Conservation (phyloP, 371 early-diverging fungal genomes). For the Capillidium heterosporum region DNA sequence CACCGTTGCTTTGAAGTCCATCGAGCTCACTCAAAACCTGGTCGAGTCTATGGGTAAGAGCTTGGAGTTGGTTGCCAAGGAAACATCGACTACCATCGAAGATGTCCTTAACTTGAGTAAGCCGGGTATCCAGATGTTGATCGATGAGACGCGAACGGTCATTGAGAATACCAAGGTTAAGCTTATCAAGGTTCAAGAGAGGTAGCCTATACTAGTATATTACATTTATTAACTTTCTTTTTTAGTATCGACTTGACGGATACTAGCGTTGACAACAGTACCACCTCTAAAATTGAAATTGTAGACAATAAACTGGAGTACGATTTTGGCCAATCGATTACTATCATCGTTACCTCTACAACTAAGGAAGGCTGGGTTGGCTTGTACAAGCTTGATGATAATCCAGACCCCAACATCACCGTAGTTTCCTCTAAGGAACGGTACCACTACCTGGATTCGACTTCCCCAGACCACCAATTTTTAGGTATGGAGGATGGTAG, state of each 20-base stretch:
- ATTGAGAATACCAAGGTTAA: neutral
- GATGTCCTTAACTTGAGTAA: neutral
- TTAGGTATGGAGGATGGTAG: neutral
- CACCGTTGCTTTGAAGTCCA: slow-evolving; percentile 18
- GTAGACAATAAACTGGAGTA: slow-evolving; percentile 40
- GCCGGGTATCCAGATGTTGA: neutral
- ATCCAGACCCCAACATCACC: slow-evolving; percentile 50
- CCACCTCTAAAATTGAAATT: slow-evolving; percentile 1
- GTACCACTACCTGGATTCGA: slow-evolving; percentile 22
- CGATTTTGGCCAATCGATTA: slow-evolving; percentile 43
- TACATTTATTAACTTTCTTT: neutral
- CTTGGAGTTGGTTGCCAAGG: neutral
- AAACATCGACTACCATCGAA: neutral
- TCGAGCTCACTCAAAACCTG: slow-evolving; percentile 14
- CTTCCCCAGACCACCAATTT: neutral
- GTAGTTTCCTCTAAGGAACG: slow-evolving; percentile 48
- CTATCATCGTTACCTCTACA: slow-evolving; percentile 48
- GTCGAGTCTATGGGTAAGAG: slow-evolving; percentile 12
- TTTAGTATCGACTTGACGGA: neutral
- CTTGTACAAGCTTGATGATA: slow-evolving; percentile 55
- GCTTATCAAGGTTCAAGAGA: neutral
- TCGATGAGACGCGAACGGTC: neutral
- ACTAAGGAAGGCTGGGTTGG: slow-evolving; percentile 78
- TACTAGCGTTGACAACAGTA: slow-evolving; percentile 9
- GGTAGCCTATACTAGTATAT: neutral